These are phyloP conservation scores for Talaromyces sp. DNA, from an alignment of 2,329 filamentous ascomycete genomes.

Conservation along the genomic window DNA sequence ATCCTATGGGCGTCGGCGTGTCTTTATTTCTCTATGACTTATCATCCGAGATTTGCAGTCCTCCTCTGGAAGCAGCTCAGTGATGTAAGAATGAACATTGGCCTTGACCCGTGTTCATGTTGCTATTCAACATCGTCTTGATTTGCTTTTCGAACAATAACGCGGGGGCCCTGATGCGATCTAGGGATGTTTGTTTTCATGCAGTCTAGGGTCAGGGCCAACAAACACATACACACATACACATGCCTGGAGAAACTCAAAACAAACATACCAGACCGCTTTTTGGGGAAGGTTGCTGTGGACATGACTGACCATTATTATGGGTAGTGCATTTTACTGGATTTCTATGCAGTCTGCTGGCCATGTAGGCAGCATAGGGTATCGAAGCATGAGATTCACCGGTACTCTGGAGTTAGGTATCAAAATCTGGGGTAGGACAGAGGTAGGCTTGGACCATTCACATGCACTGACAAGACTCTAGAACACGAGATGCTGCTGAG, in stretches of 20 bases:
- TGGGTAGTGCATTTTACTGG: background rate
- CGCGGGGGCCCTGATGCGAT: background rate
- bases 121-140: no score
- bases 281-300: background rate
- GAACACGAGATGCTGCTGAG: background rate
- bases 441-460: background rate
- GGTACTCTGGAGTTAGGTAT: background rate
- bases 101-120: no score
- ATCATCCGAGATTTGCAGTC: no score
- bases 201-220: background rate
- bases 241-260: conserved; percentile 1
- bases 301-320: background rate
- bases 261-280: conserved; percentile 10
- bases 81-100: no score
- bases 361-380: background rate
- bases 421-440: background rate
- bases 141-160: background rate
- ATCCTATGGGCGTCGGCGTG: no score
- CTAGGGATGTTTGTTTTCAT: conserved; percentile 8
- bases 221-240: background rate
- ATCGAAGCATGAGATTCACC: background rate
- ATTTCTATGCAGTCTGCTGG: background rate
- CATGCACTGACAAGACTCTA: background rate
- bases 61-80: no score
- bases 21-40: no score